Base-by-base conservation (phyloP, 495 filamentous ascomycete species). In the Cudoniella acicularis region DNA sequence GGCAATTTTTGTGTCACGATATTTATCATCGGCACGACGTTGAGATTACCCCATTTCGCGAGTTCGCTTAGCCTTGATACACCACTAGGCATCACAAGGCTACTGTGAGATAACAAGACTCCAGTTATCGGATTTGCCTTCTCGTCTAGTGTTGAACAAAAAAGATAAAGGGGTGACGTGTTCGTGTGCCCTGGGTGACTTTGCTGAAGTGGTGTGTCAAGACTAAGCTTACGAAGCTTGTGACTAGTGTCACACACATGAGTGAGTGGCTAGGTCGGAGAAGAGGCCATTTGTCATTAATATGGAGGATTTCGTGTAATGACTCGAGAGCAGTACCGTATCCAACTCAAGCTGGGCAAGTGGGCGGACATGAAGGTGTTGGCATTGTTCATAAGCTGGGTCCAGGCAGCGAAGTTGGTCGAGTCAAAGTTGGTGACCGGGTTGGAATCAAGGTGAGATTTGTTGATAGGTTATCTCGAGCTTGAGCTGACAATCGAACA, bases 341-440 rank as follows among this genome's bases (percentile, higher is more conserved):
- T 55, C 83, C 84, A n/a, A 89, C 83, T 0, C 80, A 79, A 52
- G 63, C 78, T 9, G 85, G 83, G 21, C 87, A 89, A 66, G 77
- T 89, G 20, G 86, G 85, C 41, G 83, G 83, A 18, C 83, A 87
- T 56, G 84, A 87, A 65, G 79, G 82, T 6, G 78, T 87, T 9
- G 84, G 84, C 16, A 75, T 74, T 49, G 70, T 87, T 47, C 82
- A 83, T 51, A 84, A 86, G 63, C 72, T 90, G 49, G 87, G 77
- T 61, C 75, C 77, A 0, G 77, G 77, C 3, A 71, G 72, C n/a
- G 81, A 85, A 57, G 64, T 65, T 20, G 69, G 77, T 2, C 73
- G 69, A 18, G 72, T 88, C 46, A 87, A 88, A 64, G 64, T 87
- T 6, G 87, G 87, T 30, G 83, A 88, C 62, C 74, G 83, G 11